Percentiles rank a stretch among this genome's conserved stretches.
These are phyloP conservation scores for Exophiala oligosperma DNA, from an alignment of 2,329 filamentous ascomycete genomes.

Conservation along the genomic window DNA sequence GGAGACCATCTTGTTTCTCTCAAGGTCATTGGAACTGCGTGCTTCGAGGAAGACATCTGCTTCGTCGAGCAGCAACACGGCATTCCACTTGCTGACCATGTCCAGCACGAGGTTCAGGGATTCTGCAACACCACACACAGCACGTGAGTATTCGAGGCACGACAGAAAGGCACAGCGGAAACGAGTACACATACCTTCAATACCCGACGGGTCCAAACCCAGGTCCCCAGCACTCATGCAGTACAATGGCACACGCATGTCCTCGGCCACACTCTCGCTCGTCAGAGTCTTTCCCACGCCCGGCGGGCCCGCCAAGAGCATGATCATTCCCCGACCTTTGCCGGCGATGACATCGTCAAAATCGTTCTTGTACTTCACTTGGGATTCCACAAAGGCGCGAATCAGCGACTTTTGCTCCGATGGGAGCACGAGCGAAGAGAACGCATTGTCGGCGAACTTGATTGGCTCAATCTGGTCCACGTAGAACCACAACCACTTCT, in stretches of 20 bases:
- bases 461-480: constrained; percentile 44
- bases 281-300: constrained; percentile 58
- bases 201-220: constrained; percentile 42
- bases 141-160: not conserved
- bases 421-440: constrained; percentile 50
- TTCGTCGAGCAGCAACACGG: constrained; percentile 53
- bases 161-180: not conserved
- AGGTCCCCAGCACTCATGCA: constrained; percentile 53
- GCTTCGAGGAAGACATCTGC: constrained; percentile 48
- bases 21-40: constrained; percentile 41
- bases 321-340: constrained; percentile 47
- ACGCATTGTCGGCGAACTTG: constrained; percentile 46
- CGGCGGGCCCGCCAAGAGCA: constrained; percentile 51
- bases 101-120: constrained; percentile 46
- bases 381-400: constrained; percentile 47
- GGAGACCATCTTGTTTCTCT: constrained; percentile 48
- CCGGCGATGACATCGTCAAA: constrained; percentile 55
- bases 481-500: constrained; percentile 44
- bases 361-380: constrained; percentile 38
- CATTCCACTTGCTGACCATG: constrained; percentile 51
- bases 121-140: not conserved
- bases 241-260: constrained; percentile 53
- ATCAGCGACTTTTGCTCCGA: constrained; percentile 49
- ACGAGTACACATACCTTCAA: constrained; percentile 37
- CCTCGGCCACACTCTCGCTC: constrained; percentile 52